Base-by-base conservation (phyloP, 2,329 filamentous ascomycete genomes). In the Sporothrix inflata region DNA sequence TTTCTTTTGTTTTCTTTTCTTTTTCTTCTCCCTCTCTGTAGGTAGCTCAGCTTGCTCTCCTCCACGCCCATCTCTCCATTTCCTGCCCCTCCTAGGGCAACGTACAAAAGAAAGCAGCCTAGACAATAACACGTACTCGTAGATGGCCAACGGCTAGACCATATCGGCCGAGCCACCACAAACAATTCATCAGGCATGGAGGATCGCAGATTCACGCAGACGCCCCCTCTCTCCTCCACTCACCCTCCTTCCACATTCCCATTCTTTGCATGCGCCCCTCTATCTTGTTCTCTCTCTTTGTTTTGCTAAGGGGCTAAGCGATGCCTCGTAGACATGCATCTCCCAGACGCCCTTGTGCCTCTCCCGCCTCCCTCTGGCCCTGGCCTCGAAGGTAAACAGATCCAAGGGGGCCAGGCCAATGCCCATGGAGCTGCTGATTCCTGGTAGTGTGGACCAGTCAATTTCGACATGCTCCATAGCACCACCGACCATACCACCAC, bases 131-230 rank as follows among this genome's bases (percentile, higher is more conserved):
- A 42, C 27, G 5, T 9, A 8, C 21, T 19, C n/a, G 60, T 42
- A 12, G 9, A 61, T 21, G 30, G 30, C 55, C 27, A 27, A 19
- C 55, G 55, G 19, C 27, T 40, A 61, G 55, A 38, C 30, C 55
- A 61, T 61, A 21, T 40, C 55, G 30, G 19, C 55, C 30, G 19
- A 61, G 19, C 55, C 34, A 21, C 16, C 19, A n/a, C 2, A 61
- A 38, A 21, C 55, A 60, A 2, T 40, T 61, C 53, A 24, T 19
- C 53, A 57, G 53, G 53, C 53, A 57, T 57, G 53, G 53, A 57
- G 53, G 24, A 3, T 34, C 30, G 30, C 30, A 34, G 30, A 34
- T 34, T 34, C 30, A 34, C 30, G 9, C 40, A 42, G 8, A 42
- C 40, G n/a, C 47, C 19, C 3, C 47, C n/a, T 49, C 47, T 2